A percentile compares a stretch with the other conserved stretches of the same genome.
phyloP scores from a whole-genome alignment of 345 rosid genomes.

The Anastatica hierochuntica region DNA sequence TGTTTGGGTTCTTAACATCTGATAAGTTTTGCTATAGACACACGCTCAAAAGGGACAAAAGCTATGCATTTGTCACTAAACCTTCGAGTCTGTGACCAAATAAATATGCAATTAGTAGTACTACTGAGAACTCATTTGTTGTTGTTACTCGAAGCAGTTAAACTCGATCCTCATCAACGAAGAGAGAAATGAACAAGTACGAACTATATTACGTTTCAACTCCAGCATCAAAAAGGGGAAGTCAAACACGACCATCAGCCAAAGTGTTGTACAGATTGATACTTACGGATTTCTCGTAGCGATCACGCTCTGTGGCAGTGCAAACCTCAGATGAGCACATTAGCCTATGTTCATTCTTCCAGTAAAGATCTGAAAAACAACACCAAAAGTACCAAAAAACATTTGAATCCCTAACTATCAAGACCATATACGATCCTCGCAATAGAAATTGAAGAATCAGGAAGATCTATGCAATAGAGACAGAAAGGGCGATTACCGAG shows the following conservation, averaged over 20 bases:
- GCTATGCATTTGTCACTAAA: too few relatives aligned
- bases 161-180: not conserved
- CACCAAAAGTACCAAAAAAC: not conserved
- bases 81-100: too few relatives aligned
- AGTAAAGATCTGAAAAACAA: constrained; percentile 48
- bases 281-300: constrained; percentile 71
- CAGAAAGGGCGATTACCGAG: constrained; percentile 32
- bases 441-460: not conserved
- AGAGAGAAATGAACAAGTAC: not conserved
- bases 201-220: not conserved
- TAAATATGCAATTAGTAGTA: not conserved
- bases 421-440: not conserved
- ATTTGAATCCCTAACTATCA: not conserved
- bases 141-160: not conserved
- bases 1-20: too few relatives aligned
- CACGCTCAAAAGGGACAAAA: too few relatives aligned
- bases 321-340: constrained; percentile 65
- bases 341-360: constrained; percentile 87
- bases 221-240: not conserved
- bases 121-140: not conserved
- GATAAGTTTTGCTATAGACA: not conserved
- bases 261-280: not conserved
- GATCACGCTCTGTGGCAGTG: constrained; percentile 79
- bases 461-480: not conserved
- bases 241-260: not conserved